phyloP scores from a whole-genome alignment of 768 basidiomycete species.

The Termitomyces sp. region DNA sequence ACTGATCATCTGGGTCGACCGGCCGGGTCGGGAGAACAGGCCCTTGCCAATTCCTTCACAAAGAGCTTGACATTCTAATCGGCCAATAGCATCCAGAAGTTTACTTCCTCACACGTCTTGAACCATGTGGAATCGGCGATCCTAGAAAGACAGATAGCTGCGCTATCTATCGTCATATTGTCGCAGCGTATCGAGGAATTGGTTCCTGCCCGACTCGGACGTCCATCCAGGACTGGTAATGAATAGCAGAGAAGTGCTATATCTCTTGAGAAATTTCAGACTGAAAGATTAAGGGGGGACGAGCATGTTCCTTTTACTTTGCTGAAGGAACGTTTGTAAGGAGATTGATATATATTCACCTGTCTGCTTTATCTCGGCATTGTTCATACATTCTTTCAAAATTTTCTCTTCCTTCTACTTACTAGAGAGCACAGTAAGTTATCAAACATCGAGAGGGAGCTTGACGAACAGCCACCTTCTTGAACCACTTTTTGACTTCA shows the following conservation, averaged over 20 bases:
- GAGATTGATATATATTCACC: slow-evolving; percentile 18
- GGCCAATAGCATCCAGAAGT: too few species aligned
- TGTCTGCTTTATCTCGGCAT: slow-evolving; percentile 38
- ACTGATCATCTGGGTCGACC: slow-evolving; percentile 20
- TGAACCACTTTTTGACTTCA: slow-evolving; percentile 66
- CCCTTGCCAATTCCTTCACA: slow-evolving; percentile 77
- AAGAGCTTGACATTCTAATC: slow-evolving; percentile 55
- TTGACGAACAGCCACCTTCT: slow-evolving; percentile 59
- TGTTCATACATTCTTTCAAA: too few species aligned
- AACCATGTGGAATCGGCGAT: too few species aligned
- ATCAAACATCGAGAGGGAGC: neutral
- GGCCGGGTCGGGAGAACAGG: slow-evolving; percentile 39
- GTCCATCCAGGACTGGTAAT: neutral
- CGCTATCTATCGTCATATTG: too few species aligned
- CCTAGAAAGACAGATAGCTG: too few species aligned
- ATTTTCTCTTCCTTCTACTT: slow-evolving; percentile 73
- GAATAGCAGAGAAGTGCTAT: slow-evolving; percentile 43
- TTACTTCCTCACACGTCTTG: slow-evolving; percentile 55
- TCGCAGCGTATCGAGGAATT: slow-evolving; percentile 46
- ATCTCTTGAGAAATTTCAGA: slow-evolving; percentile 81
- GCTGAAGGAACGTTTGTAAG: slow-evolving; percentile 28
- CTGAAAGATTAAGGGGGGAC: slow-evolving; percentile 68
- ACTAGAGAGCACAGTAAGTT: neutral
- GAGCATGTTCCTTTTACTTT: slow-evolving; percentile 64
- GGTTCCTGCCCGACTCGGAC: slow-evolving; percentile 43